Conservation (phyloP, 768 basidiomycete species). For the Cantharellus anzutake region DNA sequence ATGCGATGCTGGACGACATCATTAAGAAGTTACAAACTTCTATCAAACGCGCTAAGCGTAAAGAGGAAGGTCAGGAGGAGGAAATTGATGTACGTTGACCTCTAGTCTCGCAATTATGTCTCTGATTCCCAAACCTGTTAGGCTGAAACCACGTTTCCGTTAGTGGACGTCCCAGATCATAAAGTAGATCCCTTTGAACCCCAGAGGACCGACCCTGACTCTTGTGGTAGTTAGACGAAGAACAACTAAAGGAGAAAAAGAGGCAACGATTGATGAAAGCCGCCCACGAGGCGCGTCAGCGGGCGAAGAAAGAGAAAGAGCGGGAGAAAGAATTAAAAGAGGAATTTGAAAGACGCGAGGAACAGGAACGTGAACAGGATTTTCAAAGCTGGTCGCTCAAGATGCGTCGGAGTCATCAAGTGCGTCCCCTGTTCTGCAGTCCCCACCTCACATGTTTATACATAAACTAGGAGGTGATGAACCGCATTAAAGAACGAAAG, state of each 20-base stretch:
- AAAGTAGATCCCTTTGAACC: constrained; percentile 20
- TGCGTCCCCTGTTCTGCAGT: constrained; percentile 16
- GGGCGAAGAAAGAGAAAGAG: constrained; percentile 73
- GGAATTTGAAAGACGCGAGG: constrained; percentile 44
- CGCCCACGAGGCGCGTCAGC: constrained; percentile 76
- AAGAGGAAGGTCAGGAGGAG: constrained; percentile 57
- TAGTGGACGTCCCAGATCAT: constrained; percentile 80
- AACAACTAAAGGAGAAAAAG: constrained; percentile 86
- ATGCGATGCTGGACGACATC: constrained; percentile 42
- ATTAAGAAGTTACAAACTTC: constrained; percentile 76
- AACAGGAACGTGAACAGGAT: constrained; percentile 56
- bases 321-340: constrained; percentile 52
- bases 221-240: constrained; percentile 54
- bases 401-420: constrained; percentile 66
- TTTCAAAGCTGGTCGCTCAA: constrained; percentile 53
- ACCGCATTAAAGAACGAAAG: constrained; percentile 66
- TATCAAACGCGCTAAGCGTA: constrained; percentile 60
- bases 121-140: constrained; percentile 12
- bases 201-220: neutral
- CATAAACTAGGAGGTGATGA: constrained; percentile 54
- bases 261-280: constrained; percentile 87
- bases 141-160: constrained; percentile 76
- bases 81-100: constrained; percentile 28
- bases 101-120: neutral
- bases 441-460: neutral